Conservation (phyloP, 2,329 filamentous ascomycete species). For the Hypoxylon sp. region DNA sequence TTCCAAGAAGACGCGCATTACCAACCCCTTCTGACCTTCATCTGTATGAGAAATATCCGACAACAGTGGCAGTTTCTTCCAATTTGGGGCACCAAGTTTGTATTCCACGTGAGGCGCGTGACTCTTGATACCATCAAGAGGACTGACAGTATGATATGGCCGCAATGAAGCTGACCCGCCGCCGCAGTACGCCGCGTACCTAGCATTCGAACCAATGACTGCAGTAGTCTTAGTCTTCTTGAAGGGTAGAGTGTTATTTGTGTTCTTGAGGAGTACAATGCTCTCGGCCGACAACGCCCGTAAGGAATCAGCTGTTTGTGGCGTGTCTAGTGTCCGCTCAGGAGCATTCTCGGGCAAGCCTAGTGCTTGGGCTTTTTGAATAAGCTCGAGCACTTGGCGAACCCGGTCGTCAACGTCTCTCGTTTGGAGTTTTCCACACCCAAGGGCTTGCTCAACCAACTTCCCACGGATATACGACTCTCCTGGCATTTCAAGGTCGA, state of each 20-base stretch:
- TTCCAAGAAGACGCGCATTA: not conserved
- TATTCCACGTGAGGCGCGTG: not conserved
- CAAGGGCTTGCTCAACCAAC: not conserved
- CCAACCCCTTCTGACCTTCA: not conserved
- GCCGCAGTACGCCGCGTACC: conserved; percentile 29
- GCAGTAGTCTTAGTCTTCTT: conserved; percentile 49
- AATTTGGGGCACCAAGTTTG: not conserved
- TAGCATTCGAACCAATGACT: conserved; percentile 31
- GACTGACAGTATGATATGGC: conserved; percentile 6
- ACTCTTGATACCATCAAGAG: not conserved
- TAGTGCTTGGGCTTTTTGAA: not conserved
- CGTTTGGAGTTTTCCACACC: not conserved
- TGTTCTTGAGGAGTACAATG: conserved; percentile 71
- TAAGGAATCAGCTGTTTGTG: conserved; percentile 47
- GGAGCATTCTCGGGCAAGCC: conserved; percentile 32
- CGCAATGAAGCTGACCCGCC: conserved; percentile 28
- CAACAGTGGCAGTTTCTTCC: conserved; percentile 1
- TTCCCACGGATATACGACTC: conserved; percentile 20
- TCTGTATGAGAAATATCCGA: not conserved
- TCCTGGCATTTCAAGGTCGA: conserved; percentile 47
- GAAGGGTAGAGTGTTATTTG: conserved; percentile 62
- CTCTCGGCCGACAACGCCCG: conserved; percentile 64
- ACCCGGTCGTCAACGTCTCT: not conserved
- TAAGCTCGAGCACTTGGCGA: not conserved
- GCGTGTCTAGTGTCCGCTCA: conserved; percentile 45